Evolutionary conservation across 2,329 filamentous ascomycete genomes (phyloP), one percentile per base, ranked within the genome.

Genomic region (Cercospora nicotianae): DNA sequence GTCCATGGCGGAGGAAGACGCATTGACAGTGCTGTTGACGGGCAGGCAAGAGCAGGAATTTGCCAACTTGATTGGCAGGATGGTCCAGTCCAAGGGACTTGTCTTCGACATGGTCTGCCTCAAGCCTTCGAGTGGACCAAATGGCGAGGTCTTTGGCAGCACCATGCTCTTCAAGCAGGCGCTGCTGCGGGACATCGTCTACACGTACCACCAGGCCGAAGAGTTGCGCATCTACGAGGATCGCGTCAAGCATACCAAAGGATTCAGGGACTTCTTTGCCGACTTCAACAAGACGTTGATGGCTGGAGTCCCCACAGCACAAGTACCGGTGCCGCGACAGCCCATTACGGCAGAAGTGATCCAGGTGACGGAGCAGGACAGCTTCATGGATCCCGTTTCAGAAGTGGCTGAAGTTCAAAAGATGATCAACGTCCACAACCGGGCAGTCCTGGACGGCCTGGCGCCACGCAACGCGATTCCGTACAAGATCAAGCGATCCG

Each of bases 81-180:
- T 98, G 80, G 85, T 91, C 20, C 83, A 83, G 20, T 91, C 91
- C 79, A 94, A 90, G 78, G 87, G 87, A 3, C 86, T 99, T 18
- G 87, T 93, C 1, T 97, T 98, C 77, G 92, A 98, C 79, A 88
- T 98, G 82, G 83, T 96, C 60, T 90, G 90, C 60, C 84, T 99
- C 67, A 98, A 98, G 81, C 95, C 95, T 2, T 86, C 88, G 67
- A 90, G 91, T 68, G 91, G 93, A 5, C 95, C 94, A 1, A 88
- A 87, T 67, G 91, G 90, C 72, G 89, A 97, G 79, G 86, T 85
- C 20, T 96, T 98, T 77, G 79, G 82, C 62, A 92, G 85, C 75
- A 99, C 95, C 3, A 95, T 97, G 89, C 82, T 87, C 28, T 99
- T 97, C 85, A 99, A 99, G 82, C 91, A 97, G 77, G 84, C 88